Percentiles rank a stretch among this genome's conserved stretches.
Evolutionary conservation across 2,329 filamentous ascomycete species (phyloP).

Genomic region (Zelopaecilomyces penicillatus): DNA sequence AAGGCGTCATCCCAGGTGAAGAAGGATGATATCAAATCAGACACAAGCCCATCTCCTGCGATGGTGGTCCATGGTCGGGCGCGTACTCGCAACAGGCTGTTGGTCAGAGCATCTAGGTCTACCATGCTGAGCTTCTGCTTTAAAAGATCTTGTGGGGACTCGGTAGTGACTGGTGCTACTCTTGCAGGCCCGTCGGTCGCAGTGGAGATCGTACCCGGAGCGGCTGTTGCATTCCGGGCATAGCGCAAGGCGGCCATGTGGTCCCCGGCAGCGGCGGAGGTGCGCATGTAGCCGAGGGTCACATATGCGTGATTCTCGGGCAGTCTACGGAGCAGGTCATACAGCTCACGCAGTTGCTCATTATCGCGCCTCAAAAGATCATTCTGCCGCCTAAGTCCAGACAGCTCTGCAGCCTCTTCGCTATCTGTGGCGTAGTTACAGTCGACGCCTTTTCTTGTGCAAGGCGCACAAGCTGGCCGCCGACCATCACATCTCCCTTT

Average conservation of each 20-base stretch:
- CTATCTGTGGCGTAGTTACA: neutral
- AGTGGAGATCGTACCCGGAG: too few species aligned
- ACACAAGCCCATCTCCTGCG: conserved; percentile 22
- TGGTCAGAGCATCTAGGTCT: conserved; percentile 3
- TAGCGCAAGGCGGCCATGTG: too few species aligned
- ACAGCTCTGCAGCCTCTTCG: neutral
- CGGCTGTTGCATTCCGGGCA: too few species aligned
- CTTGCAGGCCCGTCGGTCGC: too few species aligned
- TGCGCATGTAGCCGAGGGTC: conserved; percentile 5
- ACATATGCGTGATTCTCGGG: conserved; percentile 5
- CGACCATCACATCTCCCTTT: too few species aligned
- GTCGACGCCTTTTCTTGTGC: neutral
- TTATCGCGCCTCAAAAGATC: conserved; percentile 8
- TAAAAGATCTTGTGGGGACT: too few species aligned
- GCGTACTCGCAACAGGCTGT: conserved; percentile 17
- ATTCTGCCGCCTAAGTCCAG: neutral
- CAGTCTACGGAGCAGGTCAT: conserved; percentile 4
- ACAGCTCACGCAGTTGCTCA: conserved; percentile 11
- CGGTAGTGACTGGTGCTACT: too few species aligned
- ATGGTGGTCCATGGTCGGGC: conserved; percentile 22
- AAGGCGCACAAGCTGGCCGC: neutral
- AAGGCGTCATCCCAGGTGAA: conserved; percentile 21
- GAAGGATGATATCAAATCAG: conserved; percentile 21
- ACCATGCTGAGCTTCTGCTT: too few species aligned
- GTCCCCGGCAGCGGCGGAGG: conserved; percentile 1